Evolutionary conservation across 352 stramenopile species (phyloP).

Genomic region (Phytophthora citricola): DNA sequence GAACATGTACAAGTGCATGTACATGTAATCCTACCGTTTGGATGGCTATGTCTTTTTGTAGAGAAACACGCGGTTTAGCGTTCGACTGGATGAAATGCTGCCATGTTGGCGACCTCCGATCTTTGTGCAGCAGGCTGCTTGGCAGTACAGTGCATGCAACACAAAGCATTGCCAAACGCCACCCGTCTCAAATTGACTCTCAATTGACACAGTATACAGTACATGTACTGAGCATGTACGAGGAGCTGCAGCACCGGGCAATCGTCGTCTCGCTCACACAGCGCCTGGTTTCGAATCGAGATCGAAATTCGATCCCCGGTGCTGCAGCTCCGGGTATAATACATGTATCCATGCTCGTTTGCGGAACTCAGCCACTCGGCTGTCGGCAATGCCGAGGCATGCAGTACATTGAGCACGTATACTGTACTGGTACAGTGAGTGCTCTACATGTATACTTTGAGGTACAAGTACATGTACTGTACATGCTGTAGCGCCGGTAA

Average conservation of each 20-base stretch:
- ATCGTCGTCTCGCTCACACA: slow-evolving; percentile 9
- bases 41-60: neutral
- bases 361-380: too few relatives aligned
- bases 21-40: neutral
- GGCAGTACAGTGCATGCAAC: neutral
- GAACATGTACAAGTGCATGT: neutral
- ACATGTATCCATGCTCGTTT: too few relatives aligned
- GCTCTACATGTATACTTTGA: too few relatives aligned
- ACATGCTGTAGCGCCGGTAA: neutral
- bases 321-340: slow-evolving; percentile 1
- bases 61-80: neutral
- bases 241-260: slow-evolving; percentile 23
- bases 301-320: neutral
- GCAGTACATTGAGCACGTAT: too few relatives aligned
- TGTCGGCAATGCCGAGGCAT: too few relatives aligned
- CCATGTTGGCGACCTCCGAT: neutral
- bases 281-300: neutral
- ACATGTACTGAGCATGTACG: neutral
- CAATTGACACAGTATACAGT: neutral
- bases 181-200: slow-evolving; percentile 3
- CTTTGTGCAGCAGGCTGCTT: neutral
- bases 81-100: neutral
- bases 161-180: neutral
- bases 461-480: neutral
- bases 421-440: too few relatives aligned